A percentile compares a stretch with the other conserved stretches of the same genome.
Conservation (phyloP, 805 yeast species). For the Myxozyma melibiosi region DNA sequence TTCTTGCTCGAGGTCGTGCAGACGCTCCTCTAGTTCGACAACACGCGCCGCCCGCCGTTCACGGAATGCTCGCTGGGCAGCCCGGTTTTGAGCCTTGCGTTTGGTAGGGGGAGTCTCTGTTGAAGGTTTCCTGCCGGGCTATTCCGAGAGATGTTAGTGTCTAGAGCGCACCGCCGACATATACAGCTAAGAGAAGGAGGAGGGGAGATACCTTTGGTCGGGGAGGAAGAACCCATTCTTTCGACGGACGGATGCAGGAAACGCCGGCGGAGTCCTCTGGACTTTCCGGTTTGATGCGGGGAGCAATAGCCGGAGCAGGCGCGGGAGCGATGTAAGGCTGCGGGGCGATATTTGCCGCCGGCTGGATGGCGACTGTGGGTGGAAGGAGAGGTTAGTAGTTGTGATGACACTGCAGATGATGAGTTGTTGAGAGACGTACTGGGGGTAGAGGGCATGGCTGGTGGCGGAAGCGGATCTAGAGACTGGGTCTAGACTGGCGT, state of each 20-base stretch:
- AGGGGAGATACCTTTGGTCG: constrained; percentile 56
- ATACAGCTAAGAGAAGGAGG: neutral
- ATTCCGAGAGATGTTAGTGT: neutral
- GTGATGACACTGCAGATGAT: neutral
- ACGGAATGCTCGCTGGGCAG: constrained; percentile 91
- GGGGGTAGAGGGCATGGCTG: constrained; percentile 23
- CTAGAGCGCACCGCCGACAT: neutral
- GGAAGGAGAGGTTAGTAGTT: neutral
- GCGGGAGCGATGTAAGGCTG: constrained; percentile 4
- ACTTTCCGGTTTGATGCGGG: constrained; percentile 24
- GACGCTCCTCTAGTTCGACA: constrained; percentile 71
- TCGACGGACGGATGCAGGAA: constrained; percentile 53
- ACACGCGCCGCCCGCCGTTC: constrained; percentile 84
- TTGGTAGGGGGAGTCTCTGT: constrained; percentile 81
- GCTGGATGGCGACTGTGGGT: constrained; percentile 29
- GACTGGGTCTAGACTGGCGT: neutral
- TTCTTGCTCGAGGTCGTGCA: constrained; percentile 67
- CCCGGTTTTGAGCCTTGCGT: constrained; percentile 87
- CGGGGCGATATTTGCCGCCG: constrained; percentile 7
- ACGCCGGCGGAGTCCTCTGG: constrained; percentile 6
- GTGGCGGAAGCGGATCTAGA: neutral
- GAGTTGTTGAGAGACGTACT: constrained; percentile 8
- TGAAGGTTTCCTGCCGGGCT: constrained; percentile 58
- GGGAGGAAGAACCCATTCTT: constrained; percentile 84
- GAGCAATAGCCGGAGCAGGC: constrained; percentile 26